phyloP scores from a whole-genome alignment of 768 basidiomycete genomes.

The Cytidiella melzeri region DNA sequence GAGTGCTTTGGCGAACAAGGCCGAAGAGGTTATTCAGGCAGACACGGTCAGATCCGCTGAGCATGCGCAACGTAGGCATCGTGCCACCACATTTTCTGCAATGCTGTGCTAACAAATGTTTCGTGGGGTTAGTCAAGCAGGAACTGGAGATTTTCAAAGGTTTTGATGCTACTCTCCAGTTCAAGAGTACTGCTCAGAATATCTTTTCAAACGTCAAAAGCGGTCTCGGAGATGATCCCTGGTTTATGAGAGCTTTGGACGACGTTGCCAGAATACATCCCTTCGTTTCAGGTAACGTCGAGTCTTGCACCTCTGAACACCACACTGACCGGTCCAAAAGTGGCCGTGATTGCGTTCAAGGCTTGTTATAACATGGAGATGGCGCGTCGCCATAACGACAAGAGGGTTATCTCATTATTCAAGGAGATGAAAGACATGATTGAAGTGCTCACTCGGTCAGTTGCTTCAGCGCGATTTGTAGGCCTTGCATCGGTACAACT shows the following conservation, averaged over 20 bases:
- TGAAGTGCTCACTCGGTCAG: conserved; percentile 40
- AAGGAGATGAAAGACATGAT: conserved; percentile 48
- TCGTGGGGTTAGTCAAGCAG: no score
- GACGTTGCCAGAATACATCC: conserved; percentile 22
- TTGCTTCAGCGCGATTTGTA: not conserved
- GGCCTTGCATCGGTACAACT: not conserved
- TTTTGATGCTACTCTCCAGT: no score
- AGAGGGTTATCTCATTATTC: conserved; percentile 38
- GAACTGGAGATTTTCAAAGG: no score
- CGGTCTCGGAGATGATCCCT: conserved; percentile 16
- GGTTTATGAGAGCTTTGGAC: conserved; percentile 18
- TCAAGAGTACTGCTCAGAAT: no score
- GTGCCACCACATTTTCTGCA: no score
- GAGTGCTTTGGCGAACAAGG: no score
- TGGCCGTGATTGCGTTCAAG: conserved; percentile 43
- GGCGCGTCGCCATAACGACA: conserved; percentile 43
- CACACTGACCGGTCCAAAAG: conserved; percentile 16
- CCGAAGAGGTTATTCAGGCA: no score
- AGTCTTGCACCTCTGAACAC: not conserved
- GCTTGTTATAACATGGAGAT: conserved; percentile 41
- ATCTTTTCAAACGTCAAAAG: no score
- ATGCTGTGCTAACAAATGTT: no score
- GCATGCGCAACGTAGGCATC: no score
- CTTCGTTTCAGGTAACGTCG: conserved; percentile 12
- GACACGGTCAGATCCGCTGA: no score